Evolutionary conservation across 768 basidiomycete genomes (phyloP), one percentile per base, ranked within the genome.

Genomic region (Suillus americanus): DNA sequence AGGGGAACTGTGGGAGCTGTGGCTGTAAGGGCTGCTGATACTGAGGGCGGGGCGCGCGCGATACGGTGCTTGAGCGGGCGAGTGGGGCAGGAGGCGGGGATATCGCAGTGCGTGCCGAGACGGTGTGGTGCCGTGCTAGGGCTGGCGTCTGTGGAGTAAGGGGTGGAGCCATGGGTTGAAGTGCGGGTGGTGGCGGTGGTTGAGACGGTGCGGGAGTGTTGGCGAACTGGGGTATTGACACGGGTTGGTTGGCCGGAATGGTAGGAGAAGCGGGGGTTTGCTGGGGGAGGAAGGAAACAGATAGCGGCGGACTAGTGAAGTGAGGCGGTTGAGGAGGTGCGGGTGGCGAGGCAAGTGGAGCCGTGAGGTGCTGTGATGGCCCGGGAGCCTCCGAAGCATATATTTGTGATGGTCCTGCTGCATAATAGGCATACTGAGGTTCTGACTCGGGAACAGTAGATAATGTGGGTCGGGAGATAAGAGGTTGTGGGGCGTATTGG

Each of bases 1-100:
- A 79, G 1, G 91, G 91, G 75, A 92, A 91, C 60, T 83, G 81
- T 0, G 89, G 85, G 7, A 91, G 74, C 14, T 66, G 64, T 43
- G 74, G 65, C 65, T 69, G 73, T 37, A 54, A 66, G 61, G 25
- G 60, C 55, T 59, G 72, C 12, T 51, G 69, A 61, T 57, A 65
- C 53, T 61, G 67, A 3, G 54, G 53, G 50, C 68, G 73, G 0
- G 28, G 1, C 3, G 48, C 8, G 8, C 63, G 67, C 40, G 45
- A 23, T 59, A 41, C 14, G 3, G 38, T 59, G 25, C 57, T 59
- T 20, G 57, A 41, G 3, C 57, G 57, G 3, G 40, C 20, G 40
- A 59, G 57, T 1, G 25, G 40, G 40, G 25, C 25, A 20, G 57
- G 57, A 3, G 57, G 57, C 3, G 57, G 40, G 56, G 69, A 7